Evolutionary conservation across 2,329 filamentous ascomycete species (phyloP), one percentile per base, ranked within the genome.

Genomic region (Phoma sp.): DNA sequence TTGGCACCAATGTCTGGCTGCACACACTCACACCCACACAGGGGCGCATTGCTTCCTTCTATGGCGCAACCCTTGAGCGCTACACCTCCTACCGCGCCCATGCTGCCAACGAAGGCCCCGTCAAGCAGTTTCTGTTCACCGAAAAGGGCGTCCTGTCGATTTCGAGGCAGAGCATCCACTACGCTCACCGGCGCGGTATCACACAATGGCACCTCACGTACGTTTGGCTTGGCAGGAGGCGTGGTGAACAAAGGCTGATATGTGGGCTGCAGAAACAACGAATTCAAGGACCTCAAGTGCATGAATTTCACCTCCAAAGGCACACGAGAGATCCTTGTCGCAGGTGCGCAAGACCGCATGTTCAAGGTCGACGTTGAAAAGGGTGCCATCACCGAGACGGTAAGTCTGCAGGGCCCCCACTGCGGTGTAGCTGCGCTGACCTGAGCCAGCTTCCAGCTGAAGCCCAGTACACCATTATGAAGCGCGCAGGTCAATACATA

Each of bases 221-320:
- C 61, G 84, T 70, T 27, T 8, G 25, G 24, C 17, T 38, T 17
- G 15, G 35, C 24, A 36, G 39, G n/a, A 15, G 8, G 35, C 6
- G 19, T 9, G 9, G 6, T 37, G 24, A 22, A 15, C 13, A 39
- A 41, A 40, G 59, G 58, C 64, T 71, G 64, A 73, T 57, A 12
- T 22, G 31, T 22, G 19, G 40, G 25, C 32, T 59, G 52, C 61
- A 90, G 88, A 61, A 83, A 87, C 69, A 81, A 86, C 25, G 88
- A 89, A 51, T 96, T 98, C 88, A 86, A 84, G 61, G 91, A 97
- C 70, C 80, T 99, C 61, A 86, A 87, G 65, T 98, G 95, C 76
- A 98, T 98, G 92, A 94, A 90, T 73, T 97, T 96, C 72, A 96
- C 92, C 1, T 92, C 91, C 25, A 92, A 92, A 70, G 89, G 89